phyloP scores from a whole-genome alignment of 163 green algal species.

The Prototheca cutis region DNA sequence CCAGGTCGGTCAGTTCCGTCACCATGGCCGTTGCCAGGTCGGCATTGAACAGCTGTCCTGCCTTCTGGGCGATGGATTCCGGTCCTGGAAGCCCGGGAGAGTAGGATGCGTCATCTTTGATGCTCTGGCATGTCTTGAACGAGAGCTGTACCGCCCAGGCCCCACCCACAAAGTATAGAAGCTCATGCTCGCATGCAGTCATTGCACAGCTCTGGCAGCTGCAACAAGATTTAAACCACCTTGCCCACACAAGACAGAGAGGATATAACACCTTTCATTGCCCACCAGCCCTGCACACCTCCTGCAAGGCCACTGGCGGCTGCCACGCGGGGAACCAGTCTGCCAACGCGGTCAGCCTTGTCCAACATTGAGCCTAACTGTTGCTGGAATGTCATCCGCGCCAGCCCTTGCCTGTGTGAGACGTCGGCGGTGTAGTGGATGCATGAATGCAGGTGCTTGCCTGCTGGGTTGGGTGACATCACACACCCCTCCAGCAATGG shows the following conservation, averaged over 20 bases:
- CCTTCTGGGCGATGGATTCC: not conserved
- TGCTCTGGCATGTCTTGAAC: too few relatives aligned
- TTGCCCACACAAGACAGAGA: too few relatives aligned
- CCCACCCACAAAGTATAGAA: too few relatives aligned
- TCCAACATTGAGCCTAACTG: conserved; percentile 83
- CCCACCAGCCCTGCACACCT: not conserved
- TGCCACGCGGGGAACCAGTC: conserved; percentile 54
- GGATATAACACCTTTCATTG: too few relatives aligned
- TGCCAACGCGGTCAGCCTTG: conserved; percentile 66
- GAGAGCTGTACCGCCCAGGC: too few relatives aligned
- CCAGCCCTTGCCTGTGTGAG: conserved; percentile 43
- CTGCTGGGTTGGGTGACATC: too few relatives aligned
- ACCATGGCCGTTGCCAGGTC: conserved; percentile 88
- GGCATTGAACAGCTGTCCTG: conserved; percentile 50
- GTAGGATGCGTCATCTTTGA: too few relatives aligned
- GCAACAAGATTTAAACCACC: too few relatives aligned
- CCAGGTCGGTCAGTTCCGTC: conserved; percentile 85
- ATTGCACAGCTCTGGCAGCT: not conserved
- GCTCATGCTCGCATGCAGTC: too few relatives aligned
- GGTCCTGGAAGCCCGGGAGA: too few relatives aligned
- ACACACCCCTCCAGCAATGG: not conserved
- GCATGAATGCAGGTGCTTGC: too few relatives aligned
- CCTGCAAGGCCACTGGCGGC: conserved; percentile 30
- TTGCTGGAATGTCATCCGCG: conserved; percentile 84
- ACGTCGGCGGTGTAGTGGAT: too few relatives aligned